A percentile compares a stretch with the other conserved stretches of the same genome.
These are phyloP conservation scores for Penicillium taxi DNA, from an alignment of 495 filamentous ascomycete genomes.

Conservation along the genomic window DNA sequence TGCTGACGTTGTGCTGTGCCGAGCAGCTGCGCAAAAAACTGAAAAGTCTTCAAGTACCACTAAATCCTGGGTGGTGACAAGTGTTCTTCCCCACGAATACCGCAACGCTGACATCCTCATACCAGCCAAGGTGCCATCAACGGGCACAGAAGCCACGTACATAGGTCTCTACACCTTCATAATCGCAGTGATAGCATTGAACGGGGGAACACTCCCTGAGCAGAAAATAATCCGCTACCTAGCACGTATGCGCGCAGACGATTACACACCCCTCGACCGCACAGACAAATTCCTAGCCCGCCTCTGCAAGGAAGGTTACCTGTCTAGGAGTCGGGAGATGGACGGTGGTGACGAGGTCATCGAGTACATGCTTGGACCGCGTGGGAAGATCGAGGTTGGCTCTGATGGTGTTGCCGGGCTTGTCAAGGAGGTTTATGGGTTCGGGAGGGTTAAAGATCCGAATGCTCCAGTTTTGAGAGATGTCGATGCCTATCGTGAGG, in stretches of 20 bases:
- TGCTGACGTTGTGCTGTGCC: background rate
- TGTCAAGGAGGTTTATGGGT: slow-evolving; percentile 53
- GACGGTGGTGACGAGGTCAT: slow-evolving; percentile 64
- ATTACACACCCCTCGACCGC: slow-evolving; percentile 65
- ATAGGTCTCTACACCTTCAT: slow-evolving; percentile 72
- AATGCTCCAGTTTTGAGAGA: too few species aligned
- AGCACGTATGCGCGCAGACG: slow-evolving; percentile 63
- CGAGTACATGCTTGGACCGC: slow-evolving; percentile 70
- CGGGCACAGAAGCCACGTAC: slow-evolving; percentile 65
- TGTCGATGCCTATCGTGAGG: too few species aligned
- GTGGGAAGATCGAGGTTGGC: slow-evolving; percentile 82
- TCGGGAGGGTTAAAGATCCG: slow-evolving; percentile 21
- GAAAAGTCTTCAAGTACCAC: slow-evolving; percentile 44
- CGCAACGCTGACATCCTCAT: slow-evolving; percentile 56
- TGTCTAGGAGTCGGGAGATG: slow-evolving; percentile 62
- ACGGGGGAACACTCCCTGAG: slow-evolving; percentile 65
- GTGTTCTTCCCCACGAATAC: slow-evolving; percentile 56
- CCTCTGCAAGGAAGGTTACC: slow-evolving; percentile 75
- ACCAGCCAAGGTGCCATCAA: slow-evolving; percentile 57
- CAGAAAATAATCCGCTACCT: slow-evolving; percentile 67
- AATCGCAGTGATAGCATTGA: slow-evolving; percentile 63
- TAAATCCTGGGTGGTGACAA: slow-evolving; percentile 69
- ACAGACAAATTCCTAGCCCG: slow-evolving; percentile 68
- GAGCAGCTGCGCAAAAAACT: slow-evolving; percentile 49
- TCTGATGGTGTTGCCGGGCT: slow-evolving; percentile 61